A percentile compares a stretch with the other conserved stretches of the same genome.
phyloP scores from a whole-genome alignment of 352 stramenopile genomes.

The Pythium phragmiticola region DNA sequence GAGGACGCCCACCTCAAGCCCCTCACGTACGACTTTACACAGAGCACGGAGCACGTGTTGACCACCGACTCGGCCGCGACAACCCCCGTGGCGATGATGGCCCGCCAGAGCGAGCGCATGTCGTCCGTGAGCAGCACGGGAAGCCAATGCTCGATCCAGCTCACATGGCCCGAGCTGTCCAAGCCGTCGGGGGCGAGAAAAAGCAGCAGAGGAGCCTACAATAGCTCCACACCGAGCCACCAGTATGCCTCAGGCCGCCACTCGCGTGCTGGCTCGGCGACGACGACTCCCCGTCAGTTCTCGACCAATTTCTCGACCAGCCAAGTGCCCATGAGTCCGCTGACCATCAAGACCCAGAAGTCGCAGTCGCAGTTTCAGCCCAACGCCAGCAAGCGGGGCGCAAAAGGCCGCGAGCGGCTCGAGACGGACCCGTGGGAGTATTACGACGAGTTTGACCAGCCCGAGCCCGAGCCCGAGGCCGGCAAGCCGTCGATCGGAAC shows the following conservation, averaged over 20 bases:
- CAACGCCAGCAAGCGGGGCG: slow-evolving; percentile 17
- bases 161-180: slow-evolving; percentile 24
- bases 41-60: slow-evolving; percentile 21
- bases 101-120: slow-evolving; percentile 41
- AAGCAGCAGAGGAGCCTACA: not conserved
- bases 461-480: slow-evolving; percentile 8
- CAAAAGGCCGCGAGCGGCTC: slow-evolving; percentile 37
- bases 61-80: slow-evolving; percentile 30
- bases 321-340: slow-evolving; percentile 55
- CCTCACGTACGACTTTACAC: slow-evolving; percentile 38
- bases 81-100: slow-evolving; percentile 17
- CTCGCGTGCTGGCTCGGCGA: slow-evolving; percentile 13
- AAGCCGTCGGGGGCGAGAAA: not conserved
- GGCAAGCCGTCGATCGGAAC: slow-evolving; percentile 29
- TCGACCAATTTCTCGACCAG: slow-evolving; percentile 37
- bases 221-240: slow-evolving; percentile 6
- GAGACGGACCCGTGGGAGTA: slow-evolving; percentile 69
- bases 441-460: slow-evolving; percentile 58
- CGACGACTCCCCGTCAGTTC: slow-evolving; percentile 9
- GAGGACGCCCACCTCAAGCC: slow-evolving; percentile 31
- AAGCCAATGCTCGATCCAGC: slow-evolving; percentile 32
- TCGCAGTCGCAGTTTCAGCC: not conserved
- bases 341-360: slow-evolving; percentile 41
- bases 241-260: slow-evolving; percentile 1
- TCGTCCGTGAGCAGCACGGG: slow-evolving; percentile 49